Percentiles rank a stretch among this genome's conserved stretches.
phyloP scores from a whole-genome alignment of 441 rosid genomes.

The Erysimum cheiri region DNA sequence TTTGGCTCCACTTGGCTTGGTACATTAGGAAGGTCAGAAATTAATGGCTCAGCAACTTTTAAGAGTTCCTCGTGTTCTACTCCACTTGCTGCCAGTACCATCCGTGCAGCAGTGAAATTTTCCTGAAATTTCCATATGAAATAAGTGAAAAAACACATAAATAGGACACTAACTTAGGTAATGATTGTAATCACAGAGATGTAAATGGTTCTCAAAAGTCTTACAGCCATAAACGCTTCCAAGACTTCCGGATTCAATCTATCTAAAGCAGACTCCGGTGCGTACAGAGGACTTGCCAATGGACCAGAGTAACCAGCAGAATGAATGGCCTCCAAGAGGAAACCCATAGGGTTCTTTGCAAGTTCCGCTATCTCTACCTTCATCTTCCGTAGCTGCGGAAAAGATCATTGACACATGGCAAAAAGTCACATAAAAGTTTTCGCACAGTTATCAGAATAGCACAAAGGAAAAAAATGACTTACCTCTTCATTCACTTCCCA shows the following conservation, averaged over 20 bases:
- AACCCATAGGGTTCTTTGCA: slow-evolving; percentile 74
- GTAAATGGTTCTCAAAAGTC: slow-evolving; percentile 32
- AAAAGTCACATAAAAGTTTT: neutral
- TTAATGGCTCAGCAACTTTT: slow-evolving; percentile 77
- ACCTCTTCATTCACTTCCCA: slow-evolving; percentile 98
- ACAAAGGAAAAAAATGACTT: slow-evolving; percentile 10
- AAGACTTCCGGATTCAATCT: slow-evolving; percentile 61
- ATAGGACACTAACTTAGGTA: slow-evolving; percentile 5
- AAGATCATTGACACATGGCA: neutral
- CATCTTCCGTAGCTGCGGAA: slow-evolving; percentile 65
- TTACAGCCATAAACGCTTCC: slow-evolving; percentile 80
- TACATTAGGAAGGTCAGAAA: slow-evolving; percentile 72
- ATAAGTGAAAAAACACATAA: neutral
- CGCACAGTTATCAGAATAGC: slow-evolving; percentile 7
- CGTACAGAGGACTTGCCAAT: slow-evolving; percentile 84
- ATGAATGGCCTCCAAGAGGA: slow-evolving; percentile 88
- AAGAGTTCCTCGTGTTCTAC: slow-evolving; percentile 79
- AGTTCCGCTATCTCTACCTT: slow-evolving; percentile 70
- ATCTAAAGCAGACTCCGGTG: slow-evolving; percentile 66
- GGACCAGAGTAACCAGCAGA: slow-evolving; percentile 81
- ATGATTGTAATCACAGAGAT: slow-evolving; percentile 5
- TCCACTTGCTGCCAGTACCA: slow-evolving; percentile 88
- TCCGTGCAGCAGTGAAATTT: slow-evolving; percentile 78
- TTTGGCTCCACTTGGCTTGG: slow-evolving; percentile 55
- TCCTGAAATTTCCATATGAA: slow-evolving; percentile 59